Evolutionary conservation across 495 filamentous ascomycete genomes (phyloP).

Genomic region (Penicillium chermesinum): DNA sequence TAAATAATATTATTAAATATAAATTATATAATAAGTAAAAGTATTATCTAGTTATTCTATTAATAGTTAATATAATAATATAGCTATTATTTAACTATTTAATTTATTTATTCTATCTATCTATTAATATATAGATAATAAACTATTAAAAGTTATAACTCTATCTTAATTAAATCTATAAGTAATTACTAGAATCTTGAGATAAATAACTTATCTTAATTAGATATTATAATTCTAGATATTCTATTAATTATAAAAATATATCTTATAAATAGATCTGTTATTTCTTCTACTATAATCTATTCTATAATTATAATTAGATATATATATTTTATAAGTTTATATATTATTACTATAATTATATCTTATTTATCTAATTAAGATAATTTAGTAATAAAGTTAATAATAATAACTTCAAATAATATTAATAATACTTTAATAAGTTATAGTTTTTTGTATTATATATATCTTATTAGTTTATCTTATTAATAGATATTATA

Average conservation of each 20-base stretch:
- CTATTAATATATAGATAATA: conserved; percentile 8
- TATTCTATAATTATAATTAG: neutral
- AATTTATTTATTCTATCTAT: conserved; percentile 9
- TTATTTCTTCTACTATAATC: neutral
- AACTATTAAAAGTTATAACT: conserved; percentile 4
- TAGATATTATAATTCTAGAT: neutral
- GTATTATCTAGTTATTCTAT: conserved; percentile 4
- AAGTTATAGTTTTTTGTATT: neutral
- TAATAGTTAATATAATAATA: conserved; percentile 10
- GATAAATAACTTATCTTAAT: conserved; percentile 4
- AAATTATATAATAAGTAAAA: conserved; percentile 8
- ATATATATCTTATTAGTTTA: neutral
- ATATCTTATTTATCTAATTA: neutral
- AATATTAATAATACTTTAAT: neutral
- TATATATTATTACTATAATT: neutral
- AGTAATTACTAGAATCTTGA: conserved; percentile 3
- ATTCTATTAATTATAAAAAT: neutral
- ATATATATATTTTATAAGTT: neutral
- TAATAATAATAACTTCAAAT: neutral
- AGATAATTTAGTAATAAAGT: neutral
- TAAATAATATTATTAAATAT: conserved; percentile 11
- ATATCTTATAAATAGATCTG: neutral
- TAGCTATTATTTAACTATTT: conserved; percentile 9
- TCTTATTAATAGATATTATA: neutral
- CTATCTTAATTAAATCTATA: neutral